phyloP scores from a whole-genome alignment of 2,329 filamentous ascomycete species.

The Talaromyces amestolkiae region DNA sequence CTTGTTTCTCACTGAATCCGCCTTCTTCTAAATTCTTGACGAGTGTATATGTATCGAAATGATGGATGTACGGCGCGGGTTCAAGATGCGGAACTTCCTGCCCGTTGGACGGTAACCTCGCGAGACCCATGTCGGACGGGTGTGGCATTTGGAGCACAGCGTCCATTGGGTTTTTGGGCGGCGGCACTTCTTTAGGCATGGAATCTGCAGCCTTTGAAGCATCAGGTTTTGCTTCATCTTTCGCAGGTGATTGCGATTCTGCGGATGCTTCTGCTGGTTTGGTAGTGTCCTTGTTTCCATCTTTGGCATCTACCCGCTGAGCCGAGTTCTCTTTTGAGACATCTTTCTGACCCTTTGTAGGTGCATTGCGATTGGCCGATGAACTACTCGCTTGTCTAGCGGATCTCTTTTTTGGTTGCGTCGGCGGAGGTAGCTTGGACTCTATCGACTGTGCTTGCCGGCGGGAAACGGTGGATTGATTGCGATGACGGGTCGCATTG shows the following conservation, averaged over 20 bases:
- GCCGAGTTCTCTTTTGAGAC: slow-evolving; percentile 19
- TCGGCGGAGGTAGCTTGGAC: slow-evolving; percentile 39
- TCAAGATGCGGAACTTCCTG: slow-evolving; percentile 60
- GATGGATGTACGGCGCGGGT: slow-evolving; percentile 82
- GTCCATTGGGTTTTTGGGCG: slow-evolving; percentile 32
- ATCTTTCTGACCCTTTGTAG: slow-evolving; percentile 6
- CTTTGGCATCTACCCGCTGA: background rate
- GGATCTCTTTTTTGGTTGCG: slow-evolving; percentile 31
- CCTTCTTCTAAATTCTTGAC: slow-evolving; percentile 73
- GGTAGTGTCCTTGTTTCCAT: background rate
- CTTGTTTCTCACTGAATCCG: slow-evolving; percentile 71
- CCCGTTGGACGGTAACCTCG: slow-evolving; percentile 31
- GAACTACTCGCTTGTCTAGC: slow-evolving; percentile 21
- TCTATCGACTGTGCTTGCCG: slow-evolving; percentile 49
- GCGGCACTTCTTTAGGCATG: slow-evolving; percentile 12
- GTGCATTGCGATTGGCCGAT: slow-evolving; percentile 20
- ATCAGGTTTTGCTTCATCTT: background rate
- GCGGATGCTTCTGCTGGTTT: background rate
- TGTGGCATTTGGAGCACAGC: slow-evolving; percentile 44
- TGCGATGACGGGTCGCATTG: slow-evolving; percentile 35
- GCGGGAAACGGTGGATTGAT: slow-evolving; percentile 43
- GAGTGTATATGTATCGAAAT: slow-evolving; percentile 91
- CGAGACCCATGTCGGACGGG: slow-evolving; percentile 35
- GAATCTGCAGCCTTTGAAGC: background rate
- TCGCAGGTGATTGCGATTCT: slow-evolving; percentile 6